phyloP scores from a whole-genome alignment of 192 early-diverging fungal species.

The Dissophora globulifera region DNA sequence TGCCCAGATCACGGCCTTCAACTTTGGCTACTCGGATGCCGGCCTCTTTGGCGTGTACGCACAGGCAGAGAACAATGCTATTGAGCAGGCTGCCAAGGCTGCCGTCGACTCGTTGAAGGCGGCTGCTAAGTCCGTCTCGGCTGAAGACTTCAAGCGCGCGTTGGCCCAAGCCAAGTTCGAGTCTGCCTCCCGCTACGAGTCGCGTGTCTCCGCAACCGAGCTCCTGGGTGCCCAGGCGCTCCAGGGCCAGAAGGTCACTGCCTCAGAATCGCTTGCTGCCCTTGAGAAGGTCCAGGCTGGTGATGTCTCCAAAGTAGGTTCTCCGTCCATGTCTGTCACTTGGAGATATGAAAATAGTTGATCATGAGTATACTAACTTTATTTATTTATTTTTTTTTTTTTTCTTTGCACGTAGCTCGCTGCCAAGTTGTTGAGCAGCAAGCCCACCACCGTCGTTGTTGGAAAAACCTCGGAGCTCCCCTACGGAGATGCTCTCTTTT shows the following conservation, averaged over 20 bases:
- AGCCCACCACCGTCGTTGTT: slow-evolving; percentile 81
- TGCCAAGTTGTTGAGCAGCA: slow-evolving; percentile 70
- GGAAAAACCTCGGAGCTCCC: slow-evolving; percentile 80
- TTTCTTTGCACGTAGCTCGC: slow-evolving; percentile 60
- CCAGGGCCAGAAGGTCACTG: slow-evolving; percentile 43
- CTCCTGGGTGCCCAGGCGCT: slow-evolving; percentile 56
- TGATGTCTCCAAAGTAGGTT: slow-evolving; percentile 53
- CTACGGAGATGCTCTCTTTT: slow-evolving; percentile 77
- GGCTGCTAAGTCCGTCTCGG: slow-evolving; percentile 57
- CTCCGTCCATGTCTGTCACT: too few species aligned
- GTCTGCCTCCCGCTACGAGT: slow-evolving; percentile 57
- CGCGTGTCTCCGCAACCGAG: slow-evolving; percentile 59
- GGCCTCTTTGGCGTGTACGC: slow-evolving; percentile 90
- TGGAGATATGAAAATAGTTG: too few species aligned
- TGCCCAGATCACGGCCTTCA: slow-evolving; percentile 78
- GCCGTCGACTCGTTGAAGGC: slow-evolving; percentile 70
- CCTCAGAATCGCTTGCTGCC: slow-evolving; percentile 28
- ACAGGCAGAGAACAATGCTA: slow-evolving; percentile 65
- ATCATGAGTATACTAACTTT: too few species aligned
- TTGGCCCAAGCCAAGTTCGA: slow-evolving; percentile 72
- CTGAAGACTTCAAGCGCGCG: slow-evolving; percentile 71
- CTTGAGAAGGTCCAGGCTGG: slow-evolving; percentile 36
- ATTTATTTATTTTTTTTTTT: slow-evolving; percentile 1
- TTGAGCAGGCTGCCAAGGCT: slow-evolving; percentile 69
- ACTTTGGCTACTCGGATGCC: slow-evolving; percentile 89